Base-by-base conservation (phyloP, 768 basidiomycete species). In the Botryobasidium botryosum region DNA sequence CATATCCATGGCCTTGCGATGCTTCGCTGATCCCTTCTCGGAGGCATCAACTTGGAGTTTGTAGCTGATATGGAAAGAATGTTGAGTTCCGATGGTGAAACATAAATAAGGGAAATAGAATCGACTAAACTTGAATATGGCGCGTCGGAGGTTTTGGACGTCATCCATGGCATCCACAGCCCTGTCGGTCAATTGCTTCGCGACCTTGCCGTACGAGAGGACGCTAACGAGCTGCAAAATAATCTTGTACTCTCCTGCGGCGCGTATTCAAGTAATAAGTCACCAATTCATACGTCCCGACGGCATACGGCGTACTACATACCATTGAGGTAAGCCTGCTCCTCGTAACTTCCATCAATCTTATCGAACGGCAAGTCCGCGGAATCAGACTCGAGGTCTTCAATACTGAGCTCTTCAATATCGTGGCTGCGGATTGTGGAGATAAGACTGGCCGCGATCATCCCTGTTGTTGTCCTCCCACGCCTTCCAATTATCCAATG, bases 101-200 rank as follows among this genome's bases (percentile, higher is more conserved):
- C 18, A 31, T 5, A 18, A 15, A 6, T 15, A 46, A n/a, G 12
- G 5, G 21, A 32, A 25, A 24, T n/a, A 10, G 20, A 18, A 31
- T 25, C 1, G 37, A 64, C 82, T 60, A 58, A n/a, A 96, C 82
- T 92, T 86, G 57, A 86, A 94, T 40, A 99, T 80, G 0, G 94
- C 87, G 59, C 85, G 86, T 28, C 94, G 75, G 31, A 99, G 66
- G 57, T 99, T 99, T 61, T 99, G 94, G 0, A 99, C 91, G 51
- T 91, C 90, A 62, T 64, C 60, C 84, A 90, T 88, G 52, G 78
- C 62, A 61, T 97, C 91, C 52, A 94, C 77, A 2, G 82, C 87
- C 20, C 74, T 66, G 59, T 97, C 92, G 0, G 88, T 79, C 49
- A 97, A 59, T 33, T 77, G 74, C 61, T 99, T 99, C 8, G 94